phyloP scores from a whole-genome alignment of 2,329 filamentous ascomycete species.

The Botrytis hyacinthi region DNA sequence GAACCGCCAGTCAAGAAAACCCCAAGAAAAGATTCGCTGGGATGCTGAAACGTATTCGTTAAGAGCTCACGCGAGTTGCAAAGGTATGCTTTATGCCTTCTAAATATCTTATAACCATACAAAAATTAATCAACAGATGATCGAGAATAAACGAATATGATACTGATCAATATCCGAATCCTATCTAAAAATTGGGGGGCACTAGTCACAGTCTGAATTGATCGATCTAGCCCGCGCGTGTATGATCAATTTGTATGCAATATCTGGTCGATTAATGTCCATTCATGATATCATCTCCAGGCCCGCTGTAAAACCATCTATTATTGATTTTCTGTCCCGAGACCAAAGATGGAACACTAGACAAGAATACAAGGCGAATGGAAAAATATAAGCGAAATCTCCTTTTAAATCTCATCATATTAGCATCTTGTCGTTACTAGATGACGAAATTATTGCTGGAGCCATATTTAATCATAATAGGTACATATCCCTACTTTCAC shows the following conservation, averaged over 20 bases:
- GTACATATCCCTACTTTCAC: neutral
- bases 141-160: rapidly evolving
- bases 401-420: neutral
- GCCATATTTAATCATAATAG: neutral
- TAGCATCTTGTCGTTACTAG: neutral
- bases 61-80: no score
- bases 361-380: neutral
- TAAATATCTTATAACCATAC: no score
- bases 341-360: neutral
- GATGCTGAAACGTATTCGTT: rapidly evolving
- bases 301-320: neutral
- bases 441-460: neutral
- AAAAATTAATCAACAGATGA: no score
- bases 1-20: no score
- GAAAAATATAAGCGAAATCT: neutral
- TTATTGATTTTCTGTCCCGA: neutral
- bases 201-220: no score
- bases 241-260: neutral
- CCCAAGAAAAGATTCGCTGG: no score
- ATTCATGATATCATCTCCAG: neutral
- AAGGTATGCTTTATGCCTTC: no score
- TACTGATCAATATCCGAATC: no score
- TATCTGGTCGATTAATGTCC: neutral
- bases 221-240: neutral
- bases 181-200: no score